Evolutionary conservation across 306 rosid species (phyloP).

Genomic region (Hippophae gyantsensis): DNA sequence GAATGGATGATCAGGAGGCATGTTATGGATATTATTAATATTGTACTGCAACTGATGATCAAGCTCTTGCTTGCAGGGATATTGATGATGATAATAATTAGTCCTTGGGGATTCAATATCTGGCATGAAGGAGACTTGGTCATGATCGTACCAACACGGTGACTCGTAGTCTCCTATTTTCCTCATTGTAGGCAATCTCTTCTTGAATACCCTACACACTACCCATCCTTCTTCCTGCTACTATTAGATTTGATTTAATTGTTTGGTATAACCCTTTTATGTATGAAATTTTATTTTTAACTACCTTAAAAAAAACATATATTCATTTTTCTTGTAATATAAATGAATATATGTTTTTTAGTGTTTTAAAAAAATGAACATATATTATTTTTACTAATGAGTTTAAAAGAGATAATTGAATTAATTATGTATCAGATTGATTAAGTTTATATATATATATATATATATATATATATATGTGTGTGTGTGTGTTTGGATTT

Average conservation of each 20-base stretch:
- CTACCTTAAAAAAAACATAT: too few relatives aligned
- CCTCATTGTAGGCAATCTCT: conserved; percentile 39
- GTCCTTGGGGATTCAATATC: conserved; percentile 44
- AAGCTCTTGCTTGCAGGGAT: conserved; percentile 52
- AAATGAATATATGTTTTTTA: too few relatives aligned
- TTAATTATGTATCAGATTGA: too few relatives aligned
- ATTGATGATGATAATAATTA: conserved; percentile 25
- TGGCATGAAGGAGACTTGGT: conserved; percentile 61
- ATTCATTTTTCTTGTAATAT: too few relatives aligned
- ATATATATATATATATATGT: too few relatives aligned
- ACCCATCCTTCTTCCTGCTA: conserved; percentile 75
- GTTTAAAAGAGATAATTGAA: too few relatives aligned
- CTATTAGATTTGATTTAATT: neutral
- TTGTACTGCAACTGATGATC: conserved; percentile 37
- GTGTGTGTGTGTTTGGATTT: too few relatives aligned
- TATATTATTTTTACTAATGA: too few relatives aligned
- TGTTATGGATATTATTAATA: neutral
- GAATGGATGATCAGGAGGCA: conserved; percentile 37
- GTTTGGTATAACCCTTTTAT: too few relatives aligned
- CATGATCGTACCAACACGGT: conserved; percentile 55
- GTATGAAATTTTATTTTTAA: too few relatives aligned
- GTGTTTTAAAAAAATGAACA: too few relatives aligned
- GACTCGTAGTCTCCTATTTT: conserved; percentile 66
- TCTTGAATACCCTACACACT: conserved; percentile 79
- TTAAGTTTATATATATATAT: too few relatives aligned